These are phyloP conservation scores for Adansonia gregorii DNA, from an alignment of 441 rosid species.

Conservation along the genomic window DNA sequence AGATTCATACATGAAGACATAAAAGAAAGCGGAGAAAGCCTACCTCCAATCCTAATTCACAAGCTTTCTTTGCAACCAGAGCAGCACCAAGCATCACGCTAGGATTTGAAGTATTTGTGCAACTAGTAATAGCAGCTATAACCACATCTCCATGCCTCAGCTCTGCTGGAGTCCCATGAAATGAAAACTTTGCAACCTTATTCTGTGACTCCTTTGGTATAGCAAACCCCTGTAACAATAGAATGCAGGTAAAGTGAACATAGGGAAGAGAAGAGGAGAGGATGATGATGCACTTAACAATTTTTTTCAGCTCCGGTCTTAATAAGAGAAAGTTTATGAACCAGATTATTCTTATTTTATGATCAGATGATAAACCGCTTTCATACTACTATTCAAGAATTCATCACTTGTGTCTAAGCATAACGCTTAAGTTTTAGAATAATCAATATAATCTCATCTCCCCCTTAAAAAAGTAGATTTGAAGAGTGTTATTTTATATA, in stretches of 20 bases:
- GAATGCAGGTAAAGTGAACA: constrained; percentile 15
- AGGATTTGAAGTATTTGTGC: constrained; percentile 97
- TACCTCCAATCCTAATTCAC: constrained; percentile 82
- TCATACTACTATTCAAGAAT: background rate
- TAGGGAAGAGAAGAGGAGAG: constrained; percentile 17
- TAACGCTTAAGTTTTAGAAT: background rate
- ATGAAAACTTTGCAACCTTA: constrained; percentile 72
- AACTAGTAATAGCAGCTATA: constrained; percentile 96
- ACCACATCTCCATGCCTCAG: constrained; percentile 93
- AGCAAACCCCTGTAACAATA: constrained; percentile 74
- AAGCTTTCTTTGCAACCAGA: constrained; percentile 91
- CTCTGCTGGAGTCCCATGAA: constrained; percentile 68
- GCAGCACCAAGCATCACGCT: constrained; percentile 99
- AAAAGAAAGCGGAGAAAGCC: constrained; percentile 28
- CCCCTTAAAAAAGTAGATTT: constrained; percentile 7
- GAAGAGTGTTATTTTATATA: constrained; percentile 9
- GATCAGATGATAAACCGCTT: background rate
- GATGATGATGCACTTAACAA: constrained; percentile 4
- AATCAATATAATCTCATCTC: background rate
- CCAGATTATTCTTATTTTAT: background rate
- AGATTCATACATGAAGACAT: background rate
- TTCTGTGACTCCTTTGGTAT: constrained; percentile 80
- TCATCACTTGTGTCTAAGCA: constrained; percentile 7
- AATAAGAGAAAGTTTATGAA: background rate
- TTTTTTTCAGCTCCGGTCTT: background rate